Conservation (phyloP, 306 rosid species). For the Medicago ruthenica region DNA sequence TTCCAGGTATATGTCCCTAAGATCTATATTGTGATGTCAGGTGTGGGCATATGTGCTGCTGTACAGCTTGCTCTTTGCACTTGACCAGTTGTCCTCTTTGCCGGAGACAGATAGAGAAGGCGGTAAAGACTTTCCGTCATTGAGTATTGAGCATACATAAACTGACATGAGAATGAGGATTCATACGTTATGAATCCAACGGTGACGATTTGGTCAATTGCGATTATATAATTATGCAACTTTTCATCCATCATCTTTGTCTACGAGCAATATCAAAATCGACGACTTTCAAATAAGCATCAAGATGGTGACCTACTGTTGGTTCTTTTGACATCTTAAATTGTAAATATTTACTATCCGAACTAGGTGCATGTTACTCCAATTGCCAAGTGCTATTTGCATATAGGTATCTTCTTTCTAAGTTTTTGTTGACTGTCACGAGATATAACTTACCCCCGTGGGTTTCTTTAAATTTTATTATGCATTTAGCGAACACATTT, state of each 20-base stretch:
- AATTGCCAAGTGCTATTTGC: not conserved
- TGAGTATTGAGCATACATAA: constrained; percentile 47
- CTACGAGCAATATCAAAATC: constrained; percentile 10
- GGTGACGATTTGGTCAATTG: constrained; percentile 33
- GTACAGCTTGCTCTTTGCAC: constrained; percentile 82
- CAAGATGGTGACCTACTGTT: not conserved
- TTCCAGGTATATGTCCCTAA: constrained; percentile 18
- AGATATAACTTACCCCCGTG: not conserved
- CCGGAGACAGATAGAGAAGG: constrained; percentile 82
- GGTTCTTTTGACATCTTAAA: constrained; percentile 39
- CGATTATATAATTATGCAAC: constrained; percentile 8
- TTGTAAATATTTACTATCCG: constrained; percentile 47
- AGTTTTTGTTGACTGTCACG: constrained; percentile 10
- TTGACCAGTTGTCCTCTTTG: constrained; percentile 93
- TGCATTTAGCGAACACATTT: constrained; percentile 4
- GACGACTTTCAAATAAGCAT: constrained; percentile 14
- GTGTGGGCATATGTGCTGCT: constrained; percentile 99
- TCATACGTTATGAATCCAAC: constrained; percentile 35
- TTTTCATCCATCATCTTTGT: constrained; percentile 28
- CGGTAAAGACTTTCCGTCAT: constrained; percentile 94
- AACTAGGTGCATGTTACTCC: constrained; percentile 7
- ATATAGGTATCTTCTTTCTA: not conserved
- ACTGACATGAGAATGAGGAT: constrained; percentile 5
- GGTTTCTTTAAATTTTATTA: constrained; percentile 15
- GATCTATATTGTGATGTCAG: constrained; percentile 54